A percentile compares a stretch with the other conserved stretches of the same genome.
These are phyloP conservation scores for Hortiboletus campestris DNA, from an alignment of 768 basidiomycete species.

Conservation along the genomic window DNA sequence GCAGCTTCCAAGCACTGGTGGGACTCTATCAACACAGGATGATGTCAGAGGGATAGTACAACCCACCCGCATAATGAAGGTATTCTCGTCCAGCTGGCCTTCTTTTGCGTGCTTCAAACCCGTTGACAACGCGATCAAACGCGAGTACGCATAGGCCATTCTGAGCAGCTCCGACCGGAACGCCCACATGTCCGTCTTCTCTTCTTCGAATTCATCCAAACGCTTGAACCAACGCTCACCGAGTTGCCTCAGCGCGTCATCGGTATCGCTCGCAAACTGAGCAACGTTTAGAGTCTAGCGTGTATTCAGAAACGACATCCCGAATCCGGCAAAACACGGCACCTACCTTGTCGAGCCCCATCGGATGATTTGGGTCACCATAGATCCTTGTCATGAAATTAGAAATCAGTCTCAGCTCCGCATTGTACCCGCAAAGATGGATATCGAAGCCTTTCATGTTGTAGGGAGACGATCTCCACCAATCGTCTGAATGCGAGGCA, in stretches of 20 bases:
- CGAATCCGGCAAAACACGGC: neutral
- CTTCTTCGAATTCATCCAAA: conserved; percentile 50
- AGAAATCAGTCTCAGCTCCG: conserved; percentile 64
- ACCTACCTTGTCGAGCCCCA: conserved; percentile 69
- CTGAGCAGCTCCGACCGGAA: conserved; percentile 63
- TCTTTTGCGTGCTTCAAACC: conserved; percentile 76
- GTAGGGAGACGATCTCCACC: conserved; percentile 67
- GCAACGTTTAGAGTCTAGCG: conserved; percentile 62
- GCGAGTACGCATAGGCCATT: conserved; percentile 64
- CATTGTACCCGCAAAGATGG: conserved; percentile 75
- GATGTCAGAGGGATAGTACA: neutral
- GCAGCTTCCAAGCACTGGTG: conserved; percentile 66
- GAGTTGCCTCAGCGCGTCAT: conserved; percentile 63
- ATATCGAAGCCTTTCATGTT: conserved; percentile 78
- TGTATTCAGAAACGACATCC: conserved; percentile 1
- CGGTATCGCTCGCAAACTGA: conserved; percentile 59
- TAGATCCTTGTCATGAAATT: conserved; percentile 63
- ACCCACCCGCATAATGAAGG: conserved; percentile 64
- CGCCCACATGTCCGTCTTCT: conserved; percentile 48
- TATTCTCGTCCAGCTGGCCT: conserved; percentile 53
- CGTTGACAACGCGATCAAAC: conserved; percentile 68
- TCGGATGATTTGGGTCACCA: conserved; percentile 70
- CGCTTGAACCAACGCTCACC: conserved; percentile 54
- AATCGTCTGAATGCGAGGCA: conserved; percentile 63
- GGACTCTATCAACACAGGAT: neutral